phyloP scores from a whole-genome alignment of 805 yeast genomes.

The Lipomyces sp. region DNA sequence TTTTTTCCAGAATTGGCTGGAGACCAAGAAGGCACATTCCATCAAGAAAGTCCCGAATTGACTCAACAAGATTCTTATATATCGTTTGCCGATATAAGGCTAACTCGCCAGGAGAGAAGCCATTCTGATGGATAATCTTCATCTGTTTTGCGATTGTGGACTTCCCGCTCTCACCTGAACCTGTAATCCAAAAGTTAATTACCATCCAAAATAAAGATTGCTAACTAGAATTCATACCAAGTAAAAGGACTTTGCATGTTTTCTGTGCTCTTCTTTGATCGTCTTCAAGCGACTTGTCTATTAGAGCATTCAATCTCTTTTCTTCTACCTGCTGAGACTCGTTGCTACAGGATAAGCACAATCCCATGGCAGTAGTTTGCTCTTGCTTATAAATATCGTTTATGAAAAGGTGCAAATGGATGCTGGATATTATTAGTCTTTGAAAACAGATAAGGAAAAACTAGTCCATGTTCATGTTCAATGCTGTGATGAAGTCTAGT shows the following conservation, averaged over 20 bases:
- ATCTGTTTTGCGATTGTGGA: slow-evolving; percentile 79
- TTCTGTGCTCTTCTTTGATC: slow-evolving; percentile 32
- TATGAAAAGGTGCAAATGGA: too few relatives aligned
- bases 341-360: too few relatives aligned
- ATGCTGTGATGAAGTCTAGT: too few relatives aligned
- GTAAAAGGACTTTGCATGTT: slow-evolving; percentile 67
- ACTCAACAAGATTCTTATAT: slow-evolving; percentile 70
- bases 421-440: too few relatives aligned
- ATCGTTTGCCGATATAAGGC: slow-evolving; percentile 75
- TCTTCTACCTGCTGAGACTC: slow-evolving; percentile 9
- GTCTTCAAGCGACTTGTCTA: slow-evolving; percentile 26
- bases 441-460: too few relatives aligned
- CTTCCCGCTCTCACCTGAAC: slow-evolving; percentile 87
- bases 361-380: too few relatives aligned
- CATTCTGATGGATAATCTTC: slow-evolving; percentile 71
- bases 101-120: slow-evolving; percentile 67
- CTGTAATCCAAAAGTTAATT: slow-evolving; percentile 2
- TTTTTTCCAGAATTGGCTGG: slow-evolving; percentile 1
- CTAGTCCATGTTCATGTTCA: too few relatives aligned
- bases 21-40: slow-evolving; percentile 35
- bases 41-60: slow-evolving; percentile 66
- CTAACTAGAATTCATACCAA: slow-evolving; percentile 30
- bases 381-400: too few relatives aligned
- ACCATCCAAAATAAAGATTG: background rate
- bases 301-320: slow-evolving; percentile 19